Evolutionary conservation across 2,329 filamentous ascomycete genomes (phyloP).

Genomic region (Taxawa tesnikishii): DNA sequence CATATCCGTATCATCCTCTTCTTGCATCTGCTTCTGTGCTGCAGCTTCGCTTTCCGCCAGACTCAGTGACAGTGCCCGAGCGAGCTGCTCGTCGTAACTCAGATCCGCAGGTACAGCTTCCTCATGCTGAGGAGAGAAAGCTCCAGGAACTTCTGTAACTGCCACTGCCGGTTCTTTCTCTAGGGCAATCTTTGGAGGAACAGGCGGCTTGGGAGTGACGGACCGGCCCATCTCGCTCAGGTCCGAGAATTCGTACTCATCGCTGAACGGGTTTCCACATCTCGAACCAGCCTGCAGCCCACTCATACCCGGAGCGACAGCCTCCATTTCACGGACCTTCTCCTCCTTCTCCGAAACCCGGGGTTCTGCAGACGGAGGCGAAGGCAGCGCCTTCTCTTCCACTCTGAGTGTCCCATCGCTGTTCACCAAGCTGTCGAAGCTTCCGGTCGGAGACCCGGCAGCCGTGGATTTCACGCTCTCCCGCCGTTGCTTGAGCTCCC

Average conservation of each 20-base stretch:
- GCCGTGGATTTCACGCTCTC: constrained; percentile 6
- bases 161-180: constrained; percentile 8
- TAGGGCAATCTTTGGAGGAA: constrained; percentile 30
- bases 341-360: constrained; percentile 3
- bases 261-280: constrained; percentile 32
- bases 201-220: constrained; percentile 30
- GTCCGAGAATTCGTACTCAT: constrained; percentile 23
- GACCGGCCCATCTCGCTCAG: constrained; percentile 25
- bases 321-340: not conserved
- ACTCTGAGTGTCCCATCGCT: constrained; percentile 24
- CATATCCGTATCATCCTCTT: constrained; percentile 16
- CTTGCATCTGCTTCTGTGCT: constrained; percentile 10
- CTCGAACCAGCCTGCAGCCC: constrained; percentile 28
- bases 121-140: not conserved
- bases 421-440: constrained; percentile 29
- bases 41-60: constrained; percentile 18
- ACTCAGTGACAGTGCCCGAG: constrained; percentile 22
- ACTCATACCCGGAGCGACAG: constrained; percentile 9
- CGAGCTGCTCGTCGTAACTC: constrained; percentile 23
- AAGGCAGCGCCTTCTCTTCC: constrained; percentile 3
- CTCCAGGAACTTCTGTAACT: not conserved
- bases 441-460: constrained; percentile 9
- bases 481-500: constrained; percentile 18
- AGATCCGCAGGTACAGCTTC: constrained; percentile 10
- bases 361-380: constrained; percentile 8